Base-by-base conservation (phyloP, 2,329 filamentous ascomycete species). In the Coleophoma cylindrospora region DNA sequence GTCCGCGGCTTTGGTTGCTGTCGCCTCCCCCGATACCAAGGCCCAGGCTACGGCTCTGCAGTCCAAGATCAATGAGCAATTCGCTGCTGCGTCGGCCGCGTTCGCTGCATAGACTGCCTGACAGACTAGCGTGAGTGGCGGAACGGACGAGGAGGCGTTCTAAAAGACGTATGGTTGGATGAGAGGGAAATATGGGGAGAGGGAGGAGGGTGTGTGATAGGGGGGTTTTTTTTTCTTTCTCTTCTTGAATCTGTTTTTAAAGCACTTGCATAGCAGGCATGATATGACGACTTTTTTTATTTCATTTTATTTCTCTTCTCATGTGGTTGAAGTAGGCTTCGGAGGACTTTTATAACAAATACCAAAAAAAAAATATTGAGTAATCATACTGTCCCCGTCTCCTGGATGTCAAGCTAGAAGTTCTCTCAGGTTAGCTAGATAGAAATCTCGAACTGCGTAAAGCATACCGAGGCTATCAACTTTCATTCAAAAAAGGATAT, bases 11-110 rank as follows among this genome's bases (percentile, higher is more conserved):
- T 40, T 58, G 17, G 44, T 52, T 40, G 49, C 45, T n/a, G 54
- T 57, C 49, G 47, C 49, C 19, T 55, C 51, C 1, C 17, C 40
- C 8, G 51, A 56, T 48, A 49, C 41, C 15, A 45, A 54, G 44
- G 17, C 33, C 32, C 6, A 45, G 3, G 49, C 51, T 3, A 43
- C 32, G 32, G 36, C 19, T 14, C 27, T 27, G 34, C 43, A 51
- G 34, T 36, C 49, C 10, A 47, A 19, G 19, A 56, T 54, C 37
- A 50, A 56, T 15, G 15, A 19, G 1, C 43, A 54, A 17, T 53
- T 53, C 22, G 11, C 40, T 36, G 36, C 32, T 34, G 45, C 48
- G 10, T 48, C 47, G 15, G 34, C 34, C 6, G 43, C 19, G 40
- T 50, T 44, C 15, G 47, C 37, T 15, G 37, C 12, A n/a, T 40